Evolutionary conservation across 768 basidiomycete species (phyloP).

Genomic region (Tulasnella calospora): DNA sequence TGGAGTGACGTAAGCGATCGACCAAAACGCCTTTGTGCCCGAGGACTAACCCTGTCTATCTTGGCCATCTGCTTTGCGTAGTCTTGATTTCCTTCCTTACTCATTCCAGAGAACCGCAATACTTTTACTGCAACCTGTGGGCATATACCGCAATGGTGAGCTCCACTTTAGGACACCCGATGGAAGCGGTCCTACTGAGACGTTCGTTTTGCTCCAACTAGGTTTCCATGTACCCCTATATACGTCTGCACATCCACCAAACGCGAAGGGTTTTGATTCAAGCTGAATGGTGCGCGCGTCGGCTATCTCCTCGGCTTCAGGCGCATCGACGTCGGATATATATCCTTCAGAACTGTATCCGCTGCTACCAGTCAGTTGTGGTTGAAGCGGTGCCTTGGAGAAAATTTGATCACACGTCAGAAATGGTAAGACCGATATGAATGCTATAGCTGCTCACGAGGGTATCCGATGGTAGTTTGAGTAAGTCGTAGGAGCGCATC

Average conservation of each 20-base stretch:
- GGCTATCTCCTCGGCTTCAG: constrained; percentile 10
- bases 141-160: not conserved
- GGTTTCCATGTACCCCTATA: constrained; percentile 15
- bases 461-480: not conserved
- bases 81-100: not conserved
- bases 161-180: not conserved
- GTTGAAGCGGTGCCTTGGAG: not conserved
- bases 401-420: not conserved
- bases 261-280: constrained; percentile 10
- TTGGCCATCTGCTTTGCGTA: not conserved
- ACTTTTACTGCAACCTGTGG: constrained; percentile 3
- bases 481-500: not conserved
- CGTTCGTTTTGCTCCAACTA: not conserved
- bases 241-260: constrained; percentile 12
- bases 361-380: constrained; percentile 5
- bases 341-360: not conserved
- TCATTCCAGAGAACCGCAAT: not conserved
- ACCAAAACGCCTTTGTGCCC: not conserved
- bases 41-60: not conserved
- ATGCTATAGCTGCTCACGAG: not conserved
- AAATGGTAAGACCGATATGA: not conserved
- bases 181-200: not conserved
- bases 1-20: not conserved
- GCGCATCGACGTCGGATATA: not conserved
- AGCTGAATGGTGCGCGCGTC: not conserved